Percentiles rank a stretch among this genome's conserved stretches.
phyloP scores from a whole-genome alignment of 2,329 filamentous ascomycete species.

The Elsinoe australis region DNA sequence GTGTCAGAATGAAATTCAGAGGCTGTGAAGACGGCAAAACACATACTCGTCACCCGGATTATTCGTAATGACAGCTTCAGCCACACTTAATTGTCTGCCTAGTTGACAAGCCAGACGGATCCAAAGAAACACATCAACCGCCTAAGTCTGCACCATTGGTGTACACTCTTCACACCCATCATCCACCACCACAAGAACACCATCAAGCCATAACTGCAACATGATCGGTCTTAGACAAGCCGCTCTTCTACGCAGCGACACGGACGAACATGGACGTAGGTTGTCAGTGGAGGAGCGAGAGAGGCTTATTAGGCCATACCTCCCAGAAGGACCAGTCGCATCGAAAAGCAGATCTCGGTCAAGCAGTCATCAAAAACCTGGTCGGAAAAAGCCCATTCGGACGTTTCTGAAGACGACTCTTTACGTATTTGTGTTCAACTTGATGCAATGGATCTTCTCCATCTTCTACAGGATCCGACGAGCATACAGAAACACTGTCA shows the following conservation, averaged over 20 bases:
- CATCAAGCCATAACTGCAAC: neutral
- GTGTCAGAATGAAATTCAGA: constrained; percentile 7
- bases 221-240: constrained; percentile 28
- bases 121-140: no score
- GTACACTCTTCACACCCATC: no score
- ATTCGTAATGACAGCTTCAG: constrained; percentile 14
- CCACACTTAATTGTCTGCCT: constrained; percentile 7
- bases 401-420: constrained; percentile 49
- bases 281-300: constrained; percentile 28
- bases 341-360: constrained; percentile 5
- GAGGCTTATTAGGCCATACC: constrained; percentile 29
- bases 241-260: constrained; percentile 27
- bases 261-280: constrained; percentile 23
- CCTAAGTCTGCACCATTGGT: no score
- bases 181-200: neutral
- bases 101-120: no score
- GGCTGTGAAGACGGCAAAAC: constrained; percentile 1
- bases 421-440: constrained; percentile 58
- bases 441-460: constrained; percentile 76
- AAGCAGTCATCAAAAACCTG: constrained; percentile 2
- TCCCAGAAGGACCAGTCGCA: constrained; percentile 22
- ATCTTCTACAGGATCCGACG: constrained; percentile 77
- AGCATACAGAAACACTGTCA: constrained; percentile 67
- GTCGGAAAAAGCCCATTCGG: constrained; percentile 18
- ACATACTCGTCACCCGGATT: neutral